Base-by-base conservation (phyloP, 257 asterid genomes). In the Solanum lycopersicoides region DNA sequence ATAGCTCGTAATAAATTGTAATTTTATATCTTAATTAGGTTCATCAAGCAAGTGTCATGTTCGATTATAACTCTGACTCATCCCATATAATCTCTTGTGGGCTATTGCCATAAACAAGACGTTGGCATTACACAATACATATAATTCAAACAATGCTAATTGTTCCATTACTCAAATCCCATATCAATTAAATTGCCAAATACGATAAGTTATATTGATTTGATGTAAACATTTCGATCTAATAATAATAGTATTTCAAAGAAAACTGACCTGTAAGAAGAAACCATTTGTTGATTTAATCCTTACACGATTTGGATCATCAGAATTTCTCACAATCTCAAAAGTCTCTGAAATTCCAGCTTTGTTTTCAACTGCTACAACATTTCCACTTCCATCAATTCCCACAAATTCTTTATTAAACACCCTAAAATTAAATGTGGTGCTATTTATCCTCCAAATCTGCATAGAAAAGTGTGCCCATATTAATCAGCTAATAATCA, bases 391-490 rank as follows among this genome's bases (percentile, higher is more conserved):
- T 4, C 44, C 86, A 76, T 90, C 89, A 3, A 94, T 2, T 89
- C 98, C 98, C 77, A 93, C 91, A 69, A 96, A 96, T 82, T 92
- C 94, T 71, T 84, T 91, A 86, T 90, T 89, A 86, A 93, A 95
- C 9, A 96, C 98, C 63, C 98, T 89, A 0, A 96, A 91, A 53
- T 93, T 90, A 86, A 94, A 96, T 11, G 41, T 87, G 12, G 82
- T 92, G 88, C 88, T 95, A 73, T 90, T 92, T 34, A 93, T 92
- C 88, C 98, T 96, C 98, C 98, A 96, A 53, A 95, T 44, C 98
- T 95, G 73, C 82, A 12, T 32, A 69, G n/a, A 18, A 84, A 79
- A 9, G 23, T 45, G 14, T 21, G 1, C 14, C 15, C 7, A 2
- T 1, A 50, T 50, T 50, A 50, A 50, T 50, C 59, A 50, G 59